phyloP scores from a whole-genome alignment of 257 asterid species.

The Hygrophila difformis region DNA sequence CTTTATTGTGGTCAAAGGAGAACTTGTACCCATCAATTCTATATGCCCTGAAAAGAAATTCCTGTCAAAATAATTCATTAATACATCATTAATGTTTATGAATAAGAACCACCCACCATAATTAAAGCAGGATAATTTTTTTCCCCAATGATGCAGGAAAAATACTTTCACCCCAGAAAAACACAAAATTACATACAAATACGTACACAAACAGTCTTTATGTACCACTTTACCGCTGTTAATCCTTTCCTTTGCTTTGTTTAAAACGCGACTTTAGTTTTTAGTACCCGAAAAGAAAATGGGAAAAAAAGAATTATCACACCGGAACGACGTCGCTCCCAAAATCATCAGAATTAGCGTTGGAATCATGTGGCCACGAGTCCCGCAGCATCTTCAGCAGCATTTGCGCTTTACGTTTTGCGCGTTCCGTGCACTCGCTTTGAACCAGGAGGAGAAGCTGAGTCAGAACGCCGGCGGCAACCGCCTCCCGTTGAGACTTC shows the following conservation, averaged over 20 bases:
- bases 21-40: too few relatives aligned
- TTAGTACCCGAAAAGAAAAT: too few relatives aligned
- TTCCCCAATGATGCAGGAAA: too few relatives aligned
- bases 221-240: conserved; percentile 17
- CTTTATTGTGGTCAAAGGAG: too few relatives aligned
- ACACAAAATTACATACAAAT: conserved; percentile 30
- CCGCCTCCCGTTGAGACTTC: conserved; percentile 49
- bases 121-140: too few relatives aligned
- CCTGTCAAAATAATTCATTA: too few relatives aligned
- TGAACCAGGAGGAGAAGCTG: conserved; percentile 77
- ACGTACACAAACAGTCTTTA: conserved; percentile 25
- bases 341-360: conserved; percentile 55
- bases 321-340: conserved; percentile 77
- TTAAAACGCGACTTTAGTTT: too few relatives aligned
- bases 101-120: too few relatives aligned
- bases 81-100: too few relatives aligned
- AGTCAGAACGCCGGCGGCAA: conserved; percentile 71
- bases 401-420: conserved; percentile 92
- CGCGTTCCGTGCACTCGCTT: conserved; percentile 96
- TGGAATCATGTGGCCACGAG: conserved; percentile 72
- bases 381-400: conserved; percentile 69
- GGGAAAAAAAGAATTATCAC: too few relatives aligned
- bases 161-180: neutral
- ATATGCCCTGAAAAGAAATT: too few relatives aligned
- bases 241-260: too few relatives aligned